Evolutionary conservation across 2,329 filamentous ascomycete species (phyloP), one percentile per base, ranked within the genome.

Genomic region (Trichoderma atrobrunneum): DNA sequence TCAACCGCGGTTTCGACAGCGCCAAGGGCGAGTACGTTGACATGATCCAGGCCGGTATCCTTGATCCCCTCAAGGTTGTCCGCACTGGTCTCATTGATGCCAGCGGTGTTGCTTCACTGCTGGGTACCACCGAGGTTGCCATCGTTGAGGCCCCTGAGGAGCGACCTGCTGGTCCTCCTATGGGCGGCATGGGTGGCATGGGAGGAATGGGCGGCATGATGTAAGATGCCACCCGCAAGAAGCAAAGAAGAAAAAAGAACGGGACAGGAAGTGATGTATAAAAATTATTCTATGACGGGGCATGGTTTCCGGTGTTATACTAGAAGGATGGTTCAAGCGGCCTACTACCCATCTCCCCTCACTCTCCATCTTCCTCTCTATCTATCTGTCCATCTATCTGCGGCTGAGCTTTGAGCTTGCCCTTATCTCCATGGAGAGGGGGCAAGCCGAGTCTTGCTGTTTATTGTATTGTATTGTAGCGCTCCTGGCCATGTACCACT

Each of bases 31-130:
- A 98, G 87, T 99, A 97, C 85, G 94, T 98, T 77, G 95, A 99
- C 87, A 98, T 99, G 96, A 98, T 99, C 81, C 83, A 89, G 75
- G 90, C 94, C 77, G 96, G 96, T 92, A 99, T 99, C 83, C 92
- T 99, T 73, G 96, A 99, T 83, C 96, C 96, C 76, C 93, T 99
- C 89, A 99, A 99, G 93, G 96, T 99, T 78, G 96, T 99, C 81
- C 94, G 96, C 79, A 99, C 96, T 75, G 95, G 94, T 80, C 91
- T 99, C 73, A 89, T 95, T 79, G 96, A 99, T 79, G 96, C 96
- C 78, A 95, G 92, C 80, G 96, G 96, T 85, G 96, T 99, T 78
- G 96, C 96, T 69, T 98, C 95, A 69, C 90, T 99, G 74, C 92
- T 99, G 74, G 96, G 96, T 81, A 99, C 96, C 76, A 99, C 96